Percentiles rank a stretch among this genome's conserved stretches.
Evolutionary conservation across 805 yeast genomes (phyloP).

Genomic region (Ogataea chonburiensis): DNA sequence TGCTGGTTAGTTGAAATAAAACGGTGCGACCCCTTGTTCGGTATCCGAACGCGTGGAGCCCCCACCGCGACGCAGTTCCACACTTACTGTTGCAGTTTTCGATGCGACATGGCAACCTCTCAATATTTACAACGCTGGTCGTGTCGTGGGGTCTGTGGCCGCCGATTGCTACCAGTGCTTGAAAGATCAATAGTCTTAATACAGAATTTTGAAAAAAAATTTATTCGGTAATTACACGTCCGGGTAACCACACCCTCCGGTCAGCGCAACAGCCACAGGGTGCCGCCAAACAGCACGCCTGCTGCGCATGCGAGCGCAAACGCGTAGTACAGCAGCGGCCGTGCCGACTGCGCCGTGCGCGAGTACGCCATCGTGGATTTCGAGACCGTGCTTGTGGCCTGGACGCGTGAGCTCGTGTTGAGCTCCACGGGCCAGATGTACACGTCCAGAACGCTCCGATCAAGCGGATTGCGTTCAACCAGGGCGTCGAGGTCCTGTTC

Average conservation of each 20-base stretch:
- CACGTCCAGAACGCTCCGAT: conserved; percentile 2
- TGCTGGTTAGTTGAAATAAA: conserved; percentile 17
- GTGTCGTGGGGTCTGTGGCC: conserved; percentile 1
- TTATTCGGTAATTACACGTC: conserved; percentile 3
- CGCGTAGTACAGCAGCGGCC: conserved; percentile 5
- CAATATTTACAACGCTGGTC: conserved; percentile 4
- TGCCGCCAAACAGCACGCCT: conserved; percentile 3
- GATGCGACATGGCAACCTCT: conserved; percentile 33
- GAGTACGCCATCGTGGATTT: background rate
- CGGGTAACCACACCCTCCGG: conserved; percentile 15
- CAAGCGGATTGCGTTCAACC: background rate
- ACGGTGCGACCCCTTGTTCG: conserved; percentile 4
- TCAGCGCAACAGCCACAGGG: conserved; percentile 2
- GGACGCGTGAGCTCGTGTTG: background rate
- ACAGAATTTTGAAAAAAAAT: conserved; percentile 9
- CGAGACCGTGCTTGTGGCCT: conserved; percentile 1
- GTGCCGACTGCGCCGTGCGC: background rate
- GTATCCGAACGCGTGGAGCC: background rate
- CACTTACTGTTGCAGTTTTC: conserved; percentile 39
- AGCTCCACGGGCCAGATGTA: conserved; percentile 2
- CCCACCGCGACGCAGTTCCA: background rate
- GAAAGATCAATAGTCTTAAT: conserved; percentile 6
- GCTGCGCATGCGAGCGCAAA: conserved; percentile 2
- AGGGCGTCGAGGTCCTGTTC: background rate
- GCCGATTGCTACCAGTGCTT: conserved; percentile 2